Evolutionary conservation across 192 early-diverging fungal species (phyloP), one percentile per base, ranked within the genome.

Genomic region (Podila epicladia): DNA sequence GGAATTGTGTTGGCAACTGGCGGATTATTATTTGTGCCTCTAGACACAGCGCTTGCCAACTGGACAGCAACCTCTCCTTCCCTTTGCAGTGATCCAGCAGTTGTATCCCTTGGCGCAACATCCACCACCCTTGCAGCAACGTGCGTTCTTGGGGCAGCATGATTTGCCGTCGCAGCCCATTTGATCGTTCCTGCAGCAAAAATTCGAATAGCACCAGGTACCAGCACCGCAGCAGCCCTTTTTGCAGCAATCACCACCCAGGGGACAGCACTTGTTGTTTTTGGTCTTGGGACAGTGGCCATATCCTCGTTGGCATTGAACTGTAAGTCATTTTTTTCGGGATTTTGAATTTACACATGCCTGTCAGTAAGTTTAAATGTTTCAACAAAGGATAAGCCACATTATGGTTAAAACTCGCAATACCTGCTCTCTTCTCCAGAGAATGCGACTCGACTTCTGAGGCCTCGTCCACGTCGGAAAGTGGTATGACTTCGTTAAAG

Each of bases 121-220:
- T 59, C 58, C 58, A 28, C 58, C 58, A 5, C 58, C 58, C 58
- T 32, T 59, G 58, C 58, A 58, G 58, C 58, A 58, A 26, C 58
- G 58, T n/a, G 58, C n/a, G 24, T 58, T 58, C 24, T 26, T 20
- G 24, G 58, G 58, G 58, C 58, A 58, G 58, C 58, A 58, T 0
- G 58, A 24, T 12, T 58, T 58, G 58, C 28, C 28, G n/a, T 58
- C 58, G 28, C 58, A 59, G 29, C 58, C 58, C n/a, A 59, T 9
- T 29, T 59, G 58, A 29, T 59, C 11, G 19, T 26, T 31, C 26
- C 9, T 59, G 58, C 58, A 59, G 58, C 58, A 59, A 2, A 28
- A 28, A 8, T 0, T 59, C 13, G 29, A 28, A 11, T 59, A 32
- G 58, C 58, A 59, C 58, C 58, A 59, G 26, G 58, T 32, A 8